Base-by-base conservation (phyloP, 2,329 filamentous ascomycete species). In the Harringtonia aguacate region DNA sequence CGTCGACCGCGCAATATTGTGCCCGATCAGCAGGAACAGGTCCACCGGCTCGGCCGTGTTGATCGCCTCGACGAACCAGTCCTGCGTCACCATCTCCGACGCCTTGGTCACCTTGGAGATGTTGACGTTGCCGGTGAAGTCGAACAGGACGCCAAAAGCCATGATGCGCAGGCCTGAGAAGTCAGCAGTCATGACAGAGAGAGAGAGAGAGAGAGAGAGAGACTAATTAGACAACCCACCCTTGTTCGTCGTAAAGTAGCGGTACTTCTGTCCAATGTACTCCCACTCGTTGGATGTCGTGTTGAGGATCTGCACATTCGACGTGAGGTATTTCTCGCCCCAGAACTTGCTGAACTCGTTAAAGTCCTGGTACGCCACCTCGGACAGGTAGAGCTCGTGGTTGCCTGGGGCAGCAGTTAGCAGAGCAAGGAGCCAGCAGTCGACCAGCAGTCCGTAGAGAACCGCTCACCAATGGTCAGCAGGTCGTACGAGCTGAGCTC, bases 351-450 rank as follows among this genome's bases (percentile, higher is more conserved):
- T 70, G 52, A 81, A 79, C 41, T 75, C 68, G 48, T 64, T 64
- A 55, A 79, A 76, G 10, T 75, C 74, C 53, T 81, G 70, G 48
- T 80, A 79, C 1, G 79, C 72, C 41, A 81, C 70, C 27, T 76
- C 70, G 10, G 72, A 70, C 10, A 78, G 67, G 54, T 82, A 81
- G 8, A 84, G 68, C 60, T 83, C 79, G 51, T 84, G 79, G 55
- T 83, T 81, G 3, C 75, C 58, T 60, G 31, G 20, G 10, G n/a
- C 37, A 22, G 17, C 22, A 27, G 10, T n/a, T n/a, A n/a, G 35
- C 18, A 14, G 9, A 18, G 20, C n/a, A 35, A 10, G 9, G 12
- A 34, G 31, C n/a, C 12, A 30, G n/a, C n/a, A n/a, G n/a, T n/a
- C n/a, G n/a, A n/a, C n/a, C n/a, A n/a, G n/a, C n/a, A n/a, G n/a